Base-by-base conservation (phyloP, 805 yeast species). In the Myxozyma sirexii region DNA sequence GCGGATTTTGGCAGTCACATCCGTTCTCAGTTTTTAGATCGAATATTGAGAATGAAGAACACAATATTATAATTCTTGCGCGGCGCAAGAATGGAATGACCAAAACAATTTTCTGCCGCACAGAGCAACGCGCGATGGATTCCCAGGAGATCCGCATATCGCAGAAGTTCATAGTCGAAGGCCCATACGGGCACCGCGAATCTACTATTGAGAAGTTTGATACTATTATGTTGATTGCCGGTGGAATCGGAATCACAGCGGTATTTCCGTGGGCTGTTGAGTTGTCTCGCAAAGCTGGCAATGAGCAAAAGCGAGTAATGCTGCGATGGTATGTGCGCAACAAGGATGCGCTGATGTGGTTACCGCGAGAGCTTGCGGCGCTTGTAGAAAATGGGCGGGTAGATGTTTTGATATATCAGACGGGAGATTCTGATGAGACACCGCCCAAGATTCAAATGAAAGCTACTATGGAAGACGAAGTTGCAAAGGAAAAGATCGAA, bases 201-300 rank as follows among this genome's bases (percentile, higher is more conserved):
- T 70, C 69, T 6, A 84, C 84, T 1, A 79, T 81, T 58, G 76
- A 75, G 52, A 74, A 77, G 29, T 82, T 80, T 29, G 57, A 76
- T 38, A 75, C 76, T 45, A 79, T 80, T 1, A 71, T 84, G 12
- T 77, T 84, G 45, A 71, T 84, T 41, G 84, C 86, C 1, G 88
- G 88, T 7, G 88, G 88, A 2, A 82, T 82, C 62, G 88, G 88
- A 5, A 78, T 84, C 68, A 83, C 88, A 0, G 86, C 83, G 0
- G 75, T 82, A 8, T 74, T 80, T 46, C 76, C 83, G 3, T 77
- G 82, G 57, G 82, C 80, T 56, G 65, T 44, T 60, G 72, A 57
- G 49, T 62, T 54, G 24, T 51, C n/a, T 47, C 31, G n/a, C 3
- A 41, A 19, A n/a, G 23, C 7, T 26, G 17, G 21, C 5, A 15